Conservation (phyloP, 2,329 filamentous ascomycete genomes). For the Cladosporium velox region DNA sequence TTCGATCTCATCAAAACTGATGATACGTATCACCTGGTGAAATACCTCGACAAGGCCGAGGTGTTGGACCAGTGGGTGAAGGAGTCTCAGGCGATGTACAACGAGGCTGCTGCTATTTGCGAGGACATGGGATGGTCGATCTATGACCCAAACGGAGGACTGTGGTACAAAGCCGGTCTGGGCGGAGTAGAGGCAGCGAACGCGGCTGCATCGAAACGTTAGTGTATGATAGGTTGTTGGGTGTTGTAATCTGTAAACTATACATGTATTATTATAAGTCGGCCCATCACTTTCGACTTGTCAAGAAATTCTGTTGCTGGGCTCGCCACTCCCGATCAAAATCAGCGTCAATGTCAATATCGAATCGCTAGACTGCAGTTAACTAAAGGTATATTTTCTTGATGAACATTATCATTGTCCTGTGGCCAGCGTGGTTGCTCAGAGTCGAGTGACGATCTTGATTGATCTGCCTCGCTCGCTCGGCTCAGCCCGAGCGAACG, state of each 20-base stretch:
- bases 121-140: constrained; percentile 31
- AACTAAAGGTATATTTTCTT: neutral
- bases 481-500: constrained; percentile 1
- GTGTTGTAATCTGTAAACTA: neutral
- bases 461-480: neutral
- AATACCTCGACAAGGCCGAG: constrained; percentile 29
- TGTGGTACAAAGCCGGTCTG: neutral
- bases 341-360: neutral
- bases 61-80: constrained; percentile 33
- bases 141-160: neutral
- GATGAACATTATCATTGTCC: neutral
- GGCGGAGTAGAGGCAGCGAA: neutral
- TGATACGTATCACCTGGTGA: constrained; percentile 18
- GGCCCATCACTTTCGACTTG: neutral
- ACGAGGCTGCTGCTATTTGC: constrained; percentile 32
- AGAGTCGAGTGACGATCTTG: neutral
- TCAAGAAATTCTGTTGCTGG: neutral
- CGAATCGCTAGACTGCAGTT: no score
- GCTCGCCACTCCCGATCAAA: neutral
- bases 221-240: neutral
- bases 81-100: constrained; percentile 27
- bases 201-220: neutral
- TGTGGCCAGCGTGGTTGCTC: neutral
- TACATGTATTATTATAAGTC: neutral
- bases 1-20: neutral